A percentile compares a stretch with the other conserved stretches of the same genome.
These are phyloP conservation scores for Aspergillus sp. DNA, from an alignment of 2,329 filamentous ascomycete species.

Conservation along the genomic window DNA sequence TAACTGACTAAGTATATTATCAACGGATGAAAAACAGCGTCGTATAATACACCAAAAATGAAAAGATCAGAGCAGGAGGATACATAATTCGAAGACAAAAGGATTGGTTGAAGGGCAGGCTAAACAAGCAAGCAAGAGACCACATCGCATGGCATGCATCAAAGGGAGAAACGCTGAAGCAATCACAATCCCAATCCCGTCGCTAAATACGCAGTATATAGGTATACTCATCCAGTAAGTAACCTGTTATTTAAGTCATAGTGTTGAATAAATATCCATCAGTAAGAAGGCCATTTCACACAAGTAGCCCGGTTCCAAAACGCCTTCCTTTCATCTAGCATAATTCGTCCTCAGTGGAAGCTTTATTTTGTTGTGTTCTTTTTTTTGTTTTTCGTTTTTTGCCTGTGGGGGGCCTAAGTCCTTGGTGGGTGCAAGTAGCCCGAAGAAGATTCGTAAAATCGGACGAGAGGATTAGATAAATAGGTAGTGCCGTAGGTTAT, in stretches of 20 bases:
- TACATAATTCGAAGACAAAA: neutral
- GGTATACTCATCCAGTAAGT: neutral
- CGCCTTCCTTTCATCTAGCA: neutral
- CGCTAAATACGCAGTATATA: neutral
- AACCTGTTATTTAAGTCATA: neutral
- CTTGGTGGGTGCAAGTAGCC: neutral
- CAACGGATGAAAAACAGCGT: neutral
- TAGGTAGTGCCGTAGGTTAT: neutral
- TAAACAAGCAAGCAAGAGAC: neutral
- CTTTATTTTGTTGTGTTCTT: no score
- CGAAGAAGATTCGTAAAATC: neutral
- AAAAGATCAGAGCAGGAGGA: neutral
- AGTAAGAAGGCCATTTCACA: neutral
- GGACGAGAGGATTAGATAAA: neutral
- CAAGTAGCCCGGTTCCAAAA: neutral
- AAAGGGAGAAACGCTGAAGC: neutral
- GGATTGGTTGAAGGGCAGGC: neutral
- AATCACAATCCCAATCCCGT: neutral
- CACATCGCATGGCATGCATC: neutral
- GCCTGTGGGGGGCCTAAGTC: neutral
- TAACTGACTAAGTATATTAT: neutral
- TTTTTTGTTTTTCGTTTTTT: neutral
- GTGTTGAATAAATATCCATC: neutral
- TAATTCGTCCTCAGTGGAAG: neutral
- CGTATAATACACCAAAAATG: conserved; percentile 2